phyloP scores from a whole-genome alignment of 1,139 yeast species.

The Geotrichum candidum region DNA sequence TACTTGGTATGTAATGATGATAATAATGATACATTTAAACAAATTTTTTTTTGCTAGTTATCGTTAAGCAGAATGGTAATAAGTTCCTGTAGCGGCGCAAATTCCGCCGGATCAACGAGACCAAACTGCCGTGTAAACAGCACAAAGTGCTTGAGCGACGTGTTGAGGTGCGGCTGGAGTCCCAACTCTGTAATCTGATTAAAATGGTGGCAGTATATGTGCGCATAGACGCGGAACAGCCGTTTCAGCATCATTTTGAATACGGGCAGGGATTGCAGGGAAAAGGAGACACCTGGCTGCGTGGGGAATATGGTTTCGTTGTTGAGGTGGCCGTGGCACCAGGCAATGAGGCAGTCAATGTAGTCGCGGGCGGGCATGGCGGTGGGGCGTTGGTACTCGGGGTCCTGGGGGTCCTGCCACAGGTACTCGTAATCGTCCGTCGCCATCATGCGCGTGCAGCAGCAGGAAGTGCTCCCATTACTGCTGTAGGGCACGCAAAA shows the following conservation, averaged over 20 bases:
- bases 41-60: background rate
- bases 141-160: slow-evolving; percentile 90
- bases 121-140: slow-evolving; percentile 79
- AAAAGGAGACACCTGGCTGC: slow-evolving; percentile 78
- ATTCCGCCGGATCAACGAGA: slow-evolving; percentile 71
- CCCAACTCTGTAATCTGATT: slow-evolving; percentile 67
- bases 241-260: slow-evolving; percentile 85
- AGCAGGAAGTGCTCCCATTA: slow-evolving; percentile 26
- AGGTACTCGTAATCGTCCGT: slow-evolving; percentile 93
- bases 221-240: slow-evolving; percentile 92
- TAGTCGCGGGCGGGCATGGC: slow-evolving; percentile 89
- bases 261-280: slow-evolving; percentile 47
- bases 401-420: slow-evolving; percentile 68
- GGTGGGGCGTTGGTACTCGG: slow-evolving; percentile 51
- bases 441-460: slow-evolving; percentile 96
- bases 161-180: slow-evolving; percentile 56
- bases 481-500: slow-evolving; percentile 68
- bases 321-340: slow-evolving; percentile 89
- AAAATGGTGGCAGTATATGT: slow-evolving; percentile 94
- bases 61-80: slow-evolving; percentile 59
- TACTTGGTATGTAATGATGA: background rate
- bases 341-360: slow-evolving; percentile 84
- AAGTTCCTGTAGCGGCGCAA: slow-evolving; percentile 85
- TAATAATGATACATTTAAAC: background rate
- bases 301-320: slow-evolving; percentile 86